These are phyloP conservation scores for Stemphylium beticola DNA, from an alignment of 2,329 filamentous ascomycete genomes.

Conservation along the genomic window DNA sequence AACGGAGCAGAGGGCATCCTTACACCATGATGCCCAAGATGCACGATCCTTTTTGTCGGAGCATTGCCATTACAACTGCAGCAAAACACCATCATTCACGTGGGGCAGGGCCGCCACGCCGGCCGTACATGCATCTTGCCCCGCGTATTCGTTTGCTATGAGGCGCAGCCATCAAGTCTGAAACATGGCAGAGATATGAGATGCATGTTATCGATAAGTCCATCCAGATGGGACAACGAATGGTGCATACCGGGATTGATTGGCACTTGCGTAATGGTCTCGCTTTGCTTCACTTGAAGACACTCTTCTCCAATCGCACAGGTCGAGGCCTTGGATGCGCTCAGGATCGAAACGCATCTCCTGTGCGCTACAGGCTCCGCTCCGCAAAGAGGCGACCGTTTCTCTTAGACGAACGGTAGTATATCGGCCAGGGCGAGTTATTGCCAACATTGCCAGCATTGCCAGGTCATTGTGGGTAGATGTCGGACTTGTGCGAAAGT, in stretches of 20 bases:
- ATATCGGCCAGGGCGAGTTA: constrained; percentile 31
- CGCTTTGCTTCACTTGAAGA: constrained; percentile 31
- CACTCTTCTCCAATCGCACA: constrained; percentile 35
- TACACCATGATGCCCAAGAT: constrained; percentile 33
- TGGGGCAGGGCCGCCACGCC: constrained; percentile 39
- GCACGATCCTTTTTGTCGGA: constrained; percentile 21
- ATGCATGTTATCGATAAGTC: constrained; percentile 43
- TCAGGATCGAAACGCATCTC: constrained; percentile 35
- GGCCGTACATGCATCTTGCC: constrained; percentile 29
- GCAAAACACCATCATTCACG: constrained; percentile 16
- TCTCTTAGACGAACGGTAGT: constrained; percentile 20
- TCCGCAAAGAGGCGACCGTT: constrained; percentile 21
- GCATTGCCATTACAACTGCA: constrained; percentile 7
- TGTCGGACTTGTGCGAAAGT: constrained; percentile 9
- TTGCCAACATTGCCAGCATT: constrained; percentile 13
- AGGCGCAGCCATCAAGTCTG: constrained; percentile 42
- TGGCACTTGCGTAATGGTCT: constrained; percentile 33
- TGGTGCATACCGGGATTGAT: constrained; percentile 31
- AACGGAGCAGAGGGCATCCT: constrained; percentile 20
- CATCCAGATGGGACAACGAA: constrained; percentile 32
- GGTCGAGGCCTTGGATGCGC: constrained; percentile 21
- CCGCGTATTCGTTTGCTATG: constrained; percentile 30
- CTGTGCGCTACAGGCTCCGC: constrained; percentile 17
- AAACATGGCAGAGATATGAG: constrained; percentile 37
- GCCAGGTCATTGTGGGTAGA: constrained; percentile 2